Evolutionary conservation across 1,284 basidiomycete species (phyloP).

Genomic region (Meira nashicola): DNA sequence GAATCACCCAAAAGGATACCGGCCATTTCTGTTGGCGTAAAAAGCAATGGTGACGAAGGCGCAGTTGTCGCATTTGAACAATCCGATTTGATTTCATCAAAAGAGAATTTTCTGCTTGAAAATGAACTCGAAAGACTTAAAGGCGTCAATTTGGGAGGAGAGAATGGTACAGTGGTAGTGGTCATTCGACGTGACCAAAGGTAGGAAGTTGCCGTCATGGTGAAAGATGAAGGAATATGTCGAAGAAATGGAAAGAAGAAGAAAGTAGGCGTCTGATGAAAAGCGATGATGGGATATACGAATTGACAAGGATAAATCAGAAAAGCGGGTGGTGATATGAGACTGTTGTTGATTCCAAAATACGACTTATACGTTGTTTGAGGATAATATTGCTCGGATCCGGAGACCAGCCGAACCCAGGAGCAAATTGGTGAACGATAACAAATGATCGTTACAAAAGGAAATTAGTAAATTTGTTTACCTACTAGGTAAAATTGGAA

Average conservation of each 20-base stretch:
- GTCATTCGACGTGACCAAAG: slow-evolving; percentile 6
- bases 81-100: not conserved
- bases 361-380: too few species aligned
- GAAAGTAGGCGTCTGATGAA: not conserved
- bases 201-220: not conserved
- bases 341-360: too few species aligned
- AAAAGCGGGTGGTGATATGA: too few species aligned
- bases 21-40: not conserved
- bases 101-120: too few species aligned
- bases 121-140: too few species aligned
- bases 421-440: not conserved
- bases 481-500: too few species aligned
- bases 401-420: slow-evolving; percentile 2
- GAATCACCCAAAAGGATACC: slow-evolving; percentile 1
- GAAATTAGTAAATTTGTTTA: too few species aligned
- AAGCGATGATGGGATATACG: too few species aligned
- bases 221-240: not conserved
- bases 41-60: not conserved
- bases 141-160: too few species aligned
- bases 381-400: not conserved
- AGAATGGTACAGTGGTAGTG: too few species aligned
- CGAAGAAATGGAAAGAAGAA: not conserved
- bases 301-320: too few species aligned
- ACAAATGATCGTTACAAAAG: not conserved
- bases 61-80: not conserved